Percentiles rank a stretch among this genome's conserved stretches.
Evolutionary conservation across 306 rosid species (phyloP).

Genomic region (Cucurbita maxima): DNA sequence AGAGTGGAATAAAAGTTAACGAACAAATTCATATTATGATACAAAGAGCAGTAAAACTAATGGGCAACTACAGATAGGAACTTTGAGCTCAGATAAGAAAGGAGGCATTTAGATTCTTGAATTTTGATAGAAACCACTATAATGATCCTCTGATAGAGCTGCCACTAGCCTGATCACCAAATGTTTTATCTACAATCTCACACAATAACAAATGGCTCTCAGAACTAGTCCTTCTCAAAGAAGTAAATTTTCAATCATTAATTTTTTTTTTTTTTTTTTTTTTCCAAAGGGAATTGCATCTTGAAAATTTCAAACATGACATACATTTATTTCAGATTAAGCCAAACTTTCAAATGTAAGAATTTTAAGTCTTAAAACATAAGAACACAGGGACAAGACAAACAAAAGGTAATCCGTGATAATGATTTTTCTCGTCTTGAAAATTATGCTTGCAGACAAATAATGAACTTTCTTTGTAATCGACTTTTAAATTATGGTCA

Average conservation of each 20-base stretch:
- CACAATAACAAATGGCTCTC: neutral
- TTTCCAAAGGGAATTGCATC: neutral
- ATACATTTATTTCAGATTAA: neutral
- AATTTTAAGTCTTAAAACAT: neutral
- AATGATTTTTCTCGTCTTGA: neutral
- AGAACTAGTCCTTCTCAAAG: neutral
- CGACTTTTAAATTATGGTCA: neutral
- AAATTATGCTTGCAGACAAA: neutral
- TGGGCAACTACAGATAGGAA: neutral
- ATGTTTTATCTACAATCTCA: neutral
- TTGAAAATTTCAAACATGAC: neutral
- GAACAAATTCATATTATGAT: neutral
- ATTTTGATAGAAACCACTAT: neutral
- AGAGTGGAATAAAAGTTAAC: neutral
- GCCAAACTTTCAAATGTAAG: neutral
- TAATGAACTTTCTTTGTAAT: neutral
- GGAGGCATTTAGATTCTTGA: neutral
- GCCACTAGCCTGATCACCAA: slow-evolving; percentile 5
- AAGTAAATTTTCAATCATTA: neutral
- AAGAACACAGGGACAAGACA: neutral
- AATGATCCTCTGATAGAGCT: slow-evolving; percentile 1
- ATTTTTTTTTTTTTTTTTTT: neutral
- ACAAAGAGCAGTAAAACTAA: neutral
- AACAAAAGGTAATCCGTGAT: neutral
- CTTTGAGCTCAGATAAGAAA: neutral